phyloP scores from a whole-genome alignment of 225 moss, liverwort and hornwort genomes.

The Neckera pumila region DNA sequence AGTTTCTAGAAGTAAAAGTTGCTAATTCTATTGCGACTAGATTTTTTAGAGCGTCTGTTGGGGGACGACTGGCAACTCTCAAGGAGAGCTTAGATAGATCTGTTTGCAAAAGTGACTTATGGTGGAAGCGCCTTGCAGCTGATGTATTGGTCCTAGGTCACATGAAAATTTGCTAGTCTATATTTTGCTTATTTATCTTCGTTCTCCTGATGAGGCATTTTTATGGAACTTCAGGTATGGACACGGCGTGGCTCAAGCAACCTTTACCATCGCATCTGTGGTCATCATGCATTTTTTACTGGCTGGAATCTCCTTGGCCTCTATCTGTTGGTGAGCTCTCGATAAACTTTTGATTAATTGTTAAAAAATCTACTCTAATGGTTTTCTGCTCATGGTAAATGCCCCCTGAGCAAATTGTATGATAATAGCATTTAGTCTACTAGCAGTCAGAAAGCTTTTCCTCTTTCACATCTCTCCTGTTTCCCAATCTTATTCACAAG shows the following conservation, averaged over 20 bases:
- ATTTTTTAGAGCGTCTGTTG: not conserved
- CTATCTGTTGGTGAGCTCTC: conserved; percentile 67
- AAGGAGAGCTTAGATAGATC: not conserved
- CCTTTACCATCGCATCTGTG: conserved; percentile 67
- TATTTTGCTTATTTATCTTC: not conserved
- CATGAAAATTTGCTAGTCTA: not conserved
- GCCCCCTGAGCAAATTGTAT: not conserved
- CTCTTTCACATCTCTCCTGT: not conserved
- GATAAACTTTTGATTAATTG: not conserved
- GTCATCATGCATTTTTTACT: conserved; percentile 80
- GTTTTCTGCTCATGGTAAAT: not conserved
- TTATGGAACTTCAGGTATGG: conserved; percentile 52
- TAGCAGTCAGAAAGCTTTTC: not conserved
- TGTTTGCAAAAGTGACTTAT: not conserved
- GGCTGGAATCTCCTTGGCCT: conserved; percentile 74
- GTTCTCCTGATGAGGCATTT: not conserved
- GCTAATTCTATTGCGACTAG: not conserved
- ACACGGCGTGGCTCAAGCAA: conserved; percentile 60
- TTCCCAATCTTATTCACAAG: not conserved
- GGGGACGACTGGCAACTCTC: not conserved
- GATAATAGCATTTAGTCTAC: not conserved
- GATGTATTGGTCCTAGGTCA: not conserved
- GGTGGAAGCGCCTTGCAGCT: not conserved
- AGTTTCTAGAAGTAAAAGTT: not conserved
- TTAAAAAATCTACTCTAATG: not conserved